Evolutionary conservation across 352 stramenopile genomes (phyloP).

Genomic region (Phytophthora pinifolia): DNA sequence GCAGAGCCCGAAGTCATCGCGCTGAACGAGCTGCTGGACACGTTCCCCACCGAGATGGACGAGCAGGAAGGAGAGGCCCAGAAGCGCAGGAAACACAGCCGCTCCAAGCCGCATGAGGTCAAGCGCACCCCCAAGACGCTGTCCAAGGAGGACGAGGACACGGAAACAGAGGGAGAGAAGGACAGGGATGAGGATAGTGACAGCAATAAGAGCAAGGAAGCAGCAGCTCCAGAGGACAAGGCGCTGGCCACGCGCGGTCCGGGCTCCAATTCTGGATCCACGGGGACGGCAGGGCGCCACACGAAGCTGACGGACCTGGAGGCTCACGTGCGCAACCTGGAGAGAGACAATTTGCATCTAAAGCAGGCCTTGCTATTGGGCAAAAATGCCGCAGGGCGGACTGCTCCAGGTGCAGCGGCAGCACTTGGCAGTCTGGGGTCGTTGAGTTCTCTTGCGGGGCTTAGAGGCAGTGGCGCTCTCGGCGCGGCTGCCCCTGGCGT

Average conservation of each 20-base stretch:
- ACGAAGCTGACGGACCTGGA: conserved; percentile 79
- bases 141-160: conserved; percentile 22
- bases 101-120: conserved; percentile 1
- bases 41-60: conserved; percentile 60
- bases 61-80: conserved; percentile 26
- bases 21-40: conserved; percentile 67
- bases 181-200: conserved; percentile 8
- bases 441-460: conserved; percentile 18
- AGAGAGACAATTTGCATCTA: conserved; percentile 75
- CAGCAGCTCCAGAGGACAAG: conserved; percentile 4
- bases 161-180: conserved; percentile 14
- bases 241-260: neutral
- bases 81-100: conserved; percentile 13
- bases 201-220: neutral
- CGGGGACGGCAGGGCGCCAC: conserved; percentile 20
- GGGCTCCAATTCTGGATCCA: conserved; percentile 7
- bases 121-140: conserved; percentile 11
- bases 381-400: conserved; percentile 40
- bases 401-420: conserved; percentile 5
- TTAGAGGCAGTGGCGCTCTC: conserved; percentile 6
- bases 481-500: conserved; percentile 1
- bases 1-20: conserved; percentile 62
- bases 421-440: conserved; percentile 28
- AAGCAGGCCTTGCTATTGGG: conserved; percentile 75
- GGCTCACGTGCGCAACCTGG: conserved; percentile 61